These are phyloP conservation scores for Bruguiera parviflora DNA, from an alignment of 345 rosid genomes.

Conservation along the genomic window DNA sequence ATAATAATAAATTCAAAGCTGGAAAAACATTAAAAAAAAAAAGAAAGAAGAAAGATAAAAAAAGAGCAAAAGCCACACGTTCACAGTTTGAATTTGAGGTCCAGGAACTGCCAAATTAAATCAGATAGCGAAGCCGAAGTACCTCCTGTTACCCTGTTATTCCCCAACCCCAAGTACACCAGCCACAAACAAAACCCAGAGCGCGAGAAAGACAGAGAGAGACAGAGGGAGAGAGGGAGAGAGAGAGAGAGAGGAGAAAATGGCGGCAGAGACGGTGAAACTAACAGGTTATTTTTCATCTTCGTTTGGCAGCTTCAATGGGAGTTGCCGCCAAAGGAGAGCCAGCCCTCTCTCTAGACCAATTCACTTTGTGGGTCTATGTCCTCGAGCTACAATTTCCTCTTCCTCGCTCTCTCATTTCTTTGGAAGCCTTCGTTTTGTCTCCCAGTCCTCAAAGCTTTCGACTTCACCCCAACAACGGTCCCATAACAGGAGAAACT, in stretches of 20 bases:
- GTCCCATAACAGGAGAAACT: conserved; percentile 38
- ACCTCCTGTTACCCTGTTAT: too few species aligned
- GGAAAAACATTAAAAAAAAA: too few species aligned
- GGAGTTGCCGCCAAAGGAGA: conserved; percentile 39
- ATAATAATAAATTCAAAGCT: too few species aligned
- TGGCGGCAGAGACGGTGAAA: conserved; percentile 76
- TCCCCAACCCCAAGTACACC: neutral
- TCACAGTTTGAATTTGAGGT: too few species aligned
- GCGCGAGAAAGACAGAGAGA: neutral
- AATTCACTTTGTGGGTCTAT: conserved; percentile 43
- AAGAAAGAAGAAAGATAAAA: too few species aligned
- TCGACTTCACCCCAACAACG: conserved; percentile 24
- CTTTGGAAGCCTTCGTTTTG: conserved; percentile 46
- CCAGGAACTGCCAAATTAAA: too few species aligned
- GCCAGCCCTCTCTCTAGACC: conserved; percentile 40
- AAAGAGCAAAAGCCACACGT: too few species aligned
- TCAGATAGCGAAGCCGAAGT: too few species aligned
- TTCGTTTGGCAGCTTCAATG: conserved; percentile 55
- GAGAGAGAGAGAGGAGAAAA: conserved; percentile 11
- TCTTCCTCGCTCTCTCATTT: conserved; percentile 53
- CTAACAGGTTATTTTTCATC: conserved; percentile 44
- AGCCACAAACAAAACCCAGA: neutral
- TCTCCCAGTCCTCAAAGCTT: conserved; percentile 31
- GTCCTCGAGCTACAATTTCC: conserved; percentile 45
- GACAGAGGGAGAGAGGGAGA: conserved; percentile 3